Base-by-base conservation (phyloP, 2,329 filamentous ascomycete species). In the Bipolaris oryzae region DNA sequence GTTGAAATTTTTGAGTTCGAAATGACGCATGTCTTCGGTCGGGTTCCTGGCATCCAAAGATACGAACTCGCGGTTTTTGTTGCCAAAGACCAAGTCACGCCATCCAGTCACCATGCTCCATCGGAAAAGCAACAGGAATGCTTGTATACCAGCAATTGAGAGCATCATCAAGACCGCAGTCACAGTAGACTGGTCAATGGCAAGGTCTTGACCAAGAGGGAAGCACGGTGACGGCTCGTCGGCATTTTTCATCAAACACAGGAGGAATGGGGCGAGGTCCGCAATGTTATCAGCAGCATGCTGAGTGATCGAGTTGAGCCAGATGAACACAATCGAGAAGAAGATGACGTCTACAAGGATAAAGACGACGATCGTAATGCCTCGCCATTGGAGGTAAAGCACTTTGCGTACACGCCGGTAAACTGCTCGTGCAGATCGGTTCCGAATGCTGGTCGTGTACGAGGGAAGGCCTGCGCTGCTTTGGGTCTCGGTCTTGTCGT, bases 301-400 rank as follows among this genome's bases (percentile, higher is more conserved):
- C 7, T 85, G 78, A 11, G 90, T 84, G 20, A 89, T 84, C 1
- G 68, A 62, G 66, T 89, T 89, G 71, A 96, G 85, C 73, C 91
- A 91, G 46, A 98, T 89, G 73, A 98, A 98, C 52, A 96, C 85
- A 43, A 96, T 82, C 1, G 93, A 89, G 77, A 98, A 97, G 82
- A 96, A 96, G 69, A 97, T 87, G 60, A 98, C 92, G 73, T 98
- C 93, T 57, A 87, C 85, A 55, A 97, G 85, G 66, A 98, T 96
- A 73, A 97, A 89, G 50, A 96, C 81, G 13, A 97, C 92, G 58
- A 98, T 91, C 41, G 87, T 86, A 58, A 97, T 94, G 42, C 93
- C 94, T 66, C 94, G 86, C 95, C 95, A 99, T 76, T 99, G 95
- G 3, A 98, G 85, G 73, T 90, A 87, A 35, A 99, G 85, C 16